Conservation (phyloP, 805 yeast species). For the Teunomyces cretensis region DNA sequence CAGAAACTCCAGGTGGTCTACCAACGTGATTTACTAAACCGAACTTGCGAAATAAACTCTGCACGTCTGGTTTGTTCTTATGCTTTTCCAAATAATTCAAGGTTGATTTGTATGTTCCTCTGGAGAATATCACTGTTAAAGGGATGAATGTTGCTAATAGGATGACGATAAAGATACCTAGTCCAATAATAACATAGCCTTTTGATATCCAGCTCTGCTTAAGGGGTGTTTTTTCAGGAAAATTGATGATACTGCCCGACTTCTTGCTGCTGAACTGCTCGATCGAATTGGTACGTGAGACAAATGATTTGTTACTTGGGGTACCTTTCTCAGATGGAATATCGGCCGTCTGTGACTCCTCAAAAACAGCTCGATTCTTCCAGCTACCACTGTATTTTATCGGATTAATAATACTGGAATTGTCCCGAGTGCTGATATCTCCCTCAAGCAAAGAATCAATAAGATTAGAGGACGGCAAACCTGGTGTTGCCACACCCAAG, state of each 20-base stretch:
- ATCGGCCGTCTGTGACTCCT: conserved; percentile 11
- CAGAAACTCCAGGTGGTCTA: neutral
- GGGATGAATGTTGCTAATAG: conserved; percentile 21
- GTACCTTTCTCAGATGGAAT: neutral
- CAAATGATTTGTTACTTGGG: neutral
- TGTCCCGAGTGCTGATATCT: neutral
- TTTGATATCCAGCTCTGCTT: too few species aligned
- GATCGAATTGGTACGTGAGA: neutral
- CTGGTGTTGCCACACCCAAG: neutral
- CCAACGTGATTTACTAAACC: neutral
- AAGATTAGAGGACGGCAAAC: neutral
- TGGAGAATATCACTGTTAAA: conserved; percentile 20
- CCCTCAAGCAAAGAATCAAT: neutral
- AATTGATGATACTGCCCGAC: neutral
- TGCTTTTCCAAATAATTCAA: conserved; percentile 24
- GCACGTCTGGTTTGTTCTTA: conserved; percentile 15
- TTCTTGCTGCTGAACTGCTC: neutral
- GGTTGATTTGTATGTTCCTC: conserved; percentile 30
- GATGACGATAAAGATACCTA: conserved; percentile 12
- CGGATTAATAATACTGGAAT: conserved; percentile 13
- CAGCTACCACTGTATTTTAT: conserved; percentile 10
- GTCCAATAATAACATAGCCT: neutral
- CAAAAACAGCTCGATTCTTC: conserved; percentile 12
- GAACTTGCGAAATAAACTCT: conserved; percentile 5
- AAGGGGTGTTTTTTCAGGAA: neutral